Evolutionary conservation across 2,329 filamentous ascomycete species (phyloP), one percentile per base, ranked within the genome.

Genomic region (Cladosporium cucumerinum): DNA sequence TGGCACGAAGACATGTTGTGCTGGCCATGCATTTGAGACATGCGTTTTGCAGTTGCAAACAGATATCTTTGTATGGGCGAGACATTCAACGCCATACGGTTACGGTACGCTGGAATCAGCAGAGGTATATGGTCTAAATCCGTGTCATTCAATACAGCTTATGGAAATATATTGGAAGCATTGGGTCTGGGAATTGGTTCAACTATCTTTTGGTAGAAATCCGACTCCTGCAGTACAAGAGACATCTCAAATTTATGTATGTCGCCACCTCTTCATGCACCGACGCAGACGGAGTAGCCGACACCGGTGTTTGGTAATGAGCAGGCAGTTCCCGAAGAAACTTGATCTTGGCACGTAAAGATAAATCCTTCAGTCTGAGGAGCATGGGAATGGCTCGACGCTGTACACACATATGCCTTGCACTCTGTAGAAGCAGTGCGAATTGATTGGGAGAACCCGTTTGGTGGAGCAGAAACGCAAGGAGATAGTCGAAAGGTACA

Each of bases 321-420:
- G 78, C 76, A 75, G 79, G 80, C 70, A 71, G 68, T 75, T 61
- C 63, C 67, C 68, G 66, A 68, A 68, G 66, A 60, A 54, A 57
- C 61, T 74, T 78, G 77, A 81, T 89, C 81, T 89, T 80, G 87
- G 86, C 87, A 88, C 85, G 86, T 80, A 74, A 74, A 81, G 79
- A 78, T 77, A 36, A 66, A 83, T 87, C 87, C 86, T 89, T 88
- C 86, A 88, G 85, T 84, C 83, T 80, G 80, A 82, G 82, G 81
- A 71, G 82, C 84, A 87, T 85, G 77, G 81, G 74, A 68, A 81
- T 77, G 79, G 80, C 81, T 77, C 82, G 84, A 81, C 81, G 86
- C 86, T 88, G 87, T 89, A 89, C 87, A 89, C 87, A 89, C 86
- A 84, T 84, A 88, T 88, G 87, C 86, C 78, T 70, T 79, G 67